Base-by-base conservation (phyloP, 768 basidiomycete species). In the Termitomyces sp. region DNA sequence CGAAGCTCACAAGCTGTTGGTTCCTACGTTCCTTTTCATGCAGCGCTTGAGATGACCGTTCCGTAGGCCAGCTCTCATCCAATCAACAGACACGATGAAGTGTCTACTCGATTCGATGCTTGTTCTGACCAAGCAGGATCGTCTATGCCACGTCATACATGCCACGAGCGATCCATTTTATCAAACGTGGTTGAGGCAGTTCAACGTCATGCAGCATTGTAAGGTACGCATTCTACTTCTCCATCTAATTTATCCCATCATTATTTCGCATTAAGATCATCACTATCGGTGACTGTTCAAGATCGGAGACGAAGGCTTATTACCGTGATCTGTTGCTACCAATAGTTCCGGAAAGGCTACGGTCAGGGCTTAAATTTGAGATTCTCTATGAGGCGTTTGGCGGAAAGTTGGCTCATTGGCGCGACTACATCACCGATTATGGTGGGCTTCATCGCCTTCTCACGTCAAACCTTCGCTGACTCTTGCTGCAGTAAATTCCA, bases 121-220 rank as follows among this genome's bases (percentile, higher is more conserved):
- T 20, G 91, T 92, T 15, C 73, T 93, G 55, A 92, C 92, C 33
- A 92, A 93, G 73, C 92, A 93, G 69, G 91, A 92, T 66, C 76
- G 87, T n/a, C 70, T 93, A 15, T 89, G 87, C 65, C 89, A 92
- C 65, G 86, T 92, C 64, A 84, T 91, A 51, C 88, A 91, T 61
- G 87, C 87, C 5, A 88, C 89, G 5, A 90, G 87, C 63, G 89
- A 92, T 62, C 88, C 90, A 0, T 91, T 91, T 70, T 92, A 91
- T 65, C 90, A 90, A 63, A 88, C 86, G 13, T 90, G 87, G 88
- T 75, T 92, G 47, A 77, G 88, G 59, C 88, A 90, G 65, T 75
- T 90, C 54, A 90, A 88, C 60, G 81, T 91, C 51, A 86, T 88
- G 78, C 88, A 90, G 64, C 87, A 91, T 67, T 92, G 90, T 76